Conservation (phyloP, 2,329 filamentous ascomycete species). For the Phialophora verrucosa region DNA sequence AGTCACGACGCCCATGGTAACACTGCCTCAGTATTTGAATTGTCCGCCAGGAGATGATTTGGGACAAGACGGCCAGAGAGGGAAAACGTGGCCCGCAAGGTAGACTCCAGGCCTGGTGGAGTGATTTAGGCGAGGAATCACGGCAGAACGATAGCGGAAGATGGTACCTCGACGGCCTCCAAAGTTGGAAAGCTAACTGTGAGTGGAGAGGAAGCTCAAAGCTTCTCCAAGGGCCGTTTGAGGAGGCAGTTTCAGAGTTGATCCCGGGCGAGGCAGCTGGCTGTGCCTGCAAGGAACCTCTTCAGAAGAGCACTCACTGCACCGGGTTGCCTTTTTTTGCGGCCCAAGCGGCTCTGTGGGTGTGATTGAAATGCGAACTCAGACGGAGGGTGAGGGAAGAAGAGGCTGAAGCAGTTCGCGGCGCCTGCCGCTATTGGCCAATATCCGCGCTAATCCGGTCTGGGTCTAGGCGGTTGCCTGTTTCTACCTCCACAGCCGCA, state of each 20-base stretch:
- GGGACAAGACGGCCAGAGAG: constrained; percentile 3
- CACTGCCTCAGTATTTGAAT: constrained; percentile 17
- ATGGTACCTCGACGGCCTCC: neutral
- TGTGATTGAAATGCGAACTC: constrained; percentile 7
- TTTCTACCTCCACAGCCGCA: constrained; percentile 16
- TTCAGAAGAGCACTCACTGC: neutral
- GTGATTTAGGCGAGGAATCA: constrained; percentile 6
- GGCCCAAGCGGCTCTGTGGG: constrained; percentile 13
- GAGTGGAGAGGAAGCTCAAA: neutral
- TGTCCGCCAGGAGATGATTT: neutral
- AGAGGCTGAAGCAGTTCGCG: constrained; percentile 8
- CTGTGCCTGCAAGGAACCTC: constrained; percentile 10
- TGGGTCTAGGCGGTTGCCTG: constrained; percentile 2
- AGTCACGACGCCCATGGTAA: constrained; percentile 8
- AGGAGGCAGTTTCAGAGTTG: constrained; percentile 9
- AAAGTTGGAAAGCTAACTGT: neutral
- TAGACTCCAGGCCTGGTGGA: constrained; percentile 4
- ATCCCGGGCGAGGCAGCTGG: neutral
- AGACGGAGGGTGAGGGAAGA: neutral
- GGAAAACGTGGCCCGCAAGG: neutral
- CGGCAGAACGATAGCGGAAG: neutral
- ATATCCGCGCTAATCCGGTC: neutral
- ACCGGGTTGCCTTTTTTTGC: constrained; percentile 15
- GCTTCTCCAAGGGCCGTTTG: neutral
- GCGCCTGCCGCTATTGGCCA: neutral